Conservation (phyloP, 1,139 yeast species). For the Pichia sp. region DNA sequence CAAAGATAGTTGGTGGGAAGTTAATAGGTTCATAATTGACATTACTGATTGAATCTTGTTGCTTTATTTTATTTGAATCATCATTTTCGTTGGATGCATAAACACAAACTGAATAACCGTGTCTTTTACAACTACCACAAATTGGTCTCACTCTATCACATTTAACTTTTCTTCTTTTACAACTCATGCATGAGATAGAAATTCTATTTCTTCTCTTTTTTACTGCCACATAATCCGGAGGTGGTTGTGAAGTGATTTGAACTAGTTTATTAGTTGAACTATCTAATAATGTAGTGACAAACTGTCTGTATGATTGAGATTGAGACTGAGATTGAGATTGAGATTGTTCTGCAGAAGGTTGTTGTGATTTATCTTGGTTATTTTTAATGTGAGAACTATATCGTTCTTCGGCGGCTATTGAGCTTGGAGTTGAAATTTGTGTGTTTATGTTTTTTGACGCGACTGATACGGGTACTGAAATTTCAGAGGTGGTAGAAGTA, state of each 20-base stretch:
- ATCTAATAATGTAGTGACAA: conserved; percentile 13
- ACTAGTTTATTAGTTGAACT: conserved; percentile 19
- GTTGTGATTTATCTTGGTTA: too few species aligned
- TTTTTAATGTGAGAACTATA: too few species aligned
- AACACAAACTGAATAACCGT: conserved; percentile 22
- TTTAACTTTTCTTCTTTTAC: conserved; percentile 30
- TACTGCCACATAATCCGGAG: conserved; percentile 14
- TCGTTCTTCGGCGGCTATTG: too few species aligned
- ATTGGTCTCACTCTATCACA: conserved; percentile 48
- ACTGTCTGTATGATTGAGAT: conserved; percentile 9
- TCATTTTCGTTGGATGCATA: conserved; percentile 17
- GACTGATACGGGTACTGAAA: too few species aligned
- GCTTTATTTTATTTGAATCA: conserved; percentile 12
- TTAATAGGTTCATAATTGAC: too few species aligned
- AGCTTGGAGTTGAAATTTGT: too few species aligned
- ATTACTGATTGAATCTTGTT: conserved; percentile 1
- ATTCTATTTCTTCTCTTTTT: conserved; percentile 27
- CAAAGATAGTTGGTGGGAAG: too few species aligned
- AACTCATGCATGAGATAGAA: conserved; percentile 28
- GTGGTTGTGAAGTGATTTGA: conserved; percentile 21
- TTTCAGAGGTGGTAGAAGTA: too few species aligned
- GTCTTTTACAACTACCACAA: conserved; percentile 45
- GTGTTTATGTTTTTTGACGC: too few species aligned
- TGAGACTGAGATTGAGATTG: too few species aligned
- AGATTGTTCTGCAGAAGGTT: too few species aligned